Percentiles rank a stretch among this genome's conserved stretches.
These are phyloP conservation scores for Dendrobium chrysotoxum DNA, from an alignment of 106 monocot species.

Conservation along the genomic window DNA sequence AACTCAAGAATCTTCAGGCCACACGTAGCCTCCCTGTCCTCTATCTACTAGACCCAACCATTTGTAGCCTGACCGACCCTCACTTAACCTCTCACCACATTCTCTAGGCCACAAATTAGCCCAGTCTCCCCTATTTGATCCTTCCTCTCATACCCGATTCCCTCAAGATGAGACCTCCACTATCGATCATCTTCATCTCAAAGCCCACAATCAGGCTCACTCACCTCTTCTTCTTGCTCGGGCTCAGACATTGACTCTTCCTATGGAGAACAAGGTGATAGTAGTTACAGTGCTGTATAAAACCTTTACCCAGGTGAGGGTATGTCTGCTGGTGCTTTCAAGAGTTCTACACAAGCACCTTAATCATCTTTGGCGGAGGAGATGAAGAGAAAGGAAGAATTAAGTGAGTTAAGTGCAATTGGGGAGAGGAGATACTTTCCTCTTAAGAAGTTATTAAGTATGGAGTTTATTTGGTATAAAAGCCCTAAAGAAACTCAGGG, in stretches of 20 bases:
- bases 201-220: too few relatives aligned
- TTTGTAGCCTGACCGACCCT: too few relatives aligned
- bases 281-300: neutral
- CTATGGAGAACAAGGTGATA: slow-evolving; percentile 9
- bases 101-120: too few relatives aligned
- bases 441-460: slow-evolving; percentile 46
- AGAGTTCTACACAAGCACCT: too few relatives aligned
- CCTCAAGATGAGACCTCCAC: too few relatives aligned
- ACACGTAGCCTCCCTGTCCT: too few relatives aligned
- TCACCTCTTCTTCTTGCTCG: slow-evolving; percentile 83
- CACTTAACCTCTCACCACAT: too few relatives aligned
- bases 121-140: too few relatives aligned
- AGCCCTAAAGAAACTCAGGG: slow-evolving; percentile 77
- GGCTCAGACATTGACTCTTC: slow-evolving; percentile 29
- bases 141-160: too few relatives aligned
- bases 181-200: too few relatives aligned
- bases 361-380: neutral
- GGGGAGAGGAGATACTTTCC: slow-evolving; percentile 38
- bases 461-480: slow-evolving; percentile 80
- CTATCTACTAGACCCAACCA: too few relatives aligned
- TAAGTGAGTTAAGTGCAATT: slow-evolving; percentile 1
- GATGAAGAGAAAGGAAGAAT: neutral
- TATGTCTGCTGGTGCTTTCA: neutral
- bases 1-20: too few relatives aligned
- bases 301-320: neutral